Evolutionary conservation across 129 eudicot species (phyloP), one percentile per base, ranked within the genome.

Genomic region (Cynara cardunculus): DNA sequence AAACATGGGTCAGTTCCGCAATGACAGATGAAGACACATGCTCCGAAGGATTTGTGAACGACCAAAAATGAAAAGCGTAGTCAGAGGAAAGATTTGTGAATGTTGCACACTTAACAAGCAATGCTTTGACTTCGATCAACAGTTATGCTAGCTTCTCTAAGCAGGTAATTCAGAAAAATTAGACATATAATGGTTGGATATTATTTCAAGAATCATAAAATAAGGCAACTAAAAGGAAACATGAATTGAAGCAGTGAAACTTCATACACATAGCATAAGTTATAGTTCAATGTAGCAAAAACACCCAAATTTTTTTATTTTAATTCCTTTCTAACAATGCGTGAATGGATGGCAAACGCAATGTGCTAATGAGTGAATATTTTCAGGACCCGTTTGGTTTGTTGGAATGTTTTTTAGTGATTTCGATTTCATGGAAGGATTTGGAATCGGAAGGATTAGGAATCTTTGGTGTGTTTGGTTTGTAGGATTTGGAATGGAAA

Each of bases 1-100:
- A 88, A 68, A 88, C 96, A 7, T 90, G 96, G 92, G 89, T 90
- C 21, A 88, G 96, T 41, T 89, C 90, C 21, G 91, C 93, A 26
- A 19, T 89, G 71, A 91, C 90, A 0, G 85, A 91, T 32, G 90
- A 91, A 32, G 79, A 85, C 77, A 89, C 91, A 11, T 89, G 96
- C 80, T 72, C 77, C 35, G 93, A 89, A 12, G 93, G 93, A 56
- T 87, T 91, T 73, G 83, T 16, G 5, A 81, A 84, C 1, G 88
- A 79, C 71, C 83, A 0, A 78, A 79, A 18, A 69, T 78, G 70
- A 89, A 89, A 85, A 77, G 41, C 2, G 84, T 86, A 9, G 87
- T 87, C n/a, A 85, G 91, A 79, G 89, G 84, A 26, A 76, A 46
- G 70, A 87, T 87, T 87, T 39, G 76, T 83, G 74, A 87, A 87